A percentile compares a stretch with the other conserved stretches of the same genome.
Conservation (phyloP, 257 asterid species). For the Knoxia roxburghii region DNA sequence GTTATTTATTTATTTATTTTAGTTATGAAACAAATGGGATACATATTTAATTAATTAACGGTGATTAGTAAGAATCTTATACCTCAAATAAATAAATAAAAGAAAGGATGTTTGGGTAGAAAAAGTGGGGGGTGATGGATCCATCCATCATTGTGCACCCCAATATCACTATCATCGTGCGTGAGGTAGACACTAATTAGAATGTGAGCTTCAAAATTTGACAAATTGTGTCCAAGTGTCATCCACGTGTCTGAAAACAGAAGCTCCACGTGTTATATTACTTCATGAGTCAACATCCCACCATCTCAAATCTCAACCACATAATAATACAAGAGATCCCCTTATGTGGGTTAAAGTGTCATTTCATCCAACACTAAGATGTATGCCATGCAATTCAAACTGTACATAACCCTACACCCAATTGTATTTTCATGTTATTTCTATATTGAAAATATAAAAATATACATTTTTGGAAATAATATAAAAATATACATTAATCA, state of each 20-base stretch:
- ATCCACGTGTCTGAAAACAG: neutral
- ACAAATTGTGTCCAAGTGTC: conserved; percentile 4
- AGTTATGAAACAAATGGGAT: no score
- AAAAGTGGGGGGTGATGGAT: neutral
- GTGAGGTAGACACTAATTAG: conserved; percentile 1
- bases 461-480: no score
- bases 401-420: neutral
- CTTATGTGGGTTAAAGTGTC: no score
- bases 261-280: conserved; percentile 14
- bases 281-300: conserved; percentile 14
- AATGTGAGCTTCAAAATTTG: conserved; percentile 12
- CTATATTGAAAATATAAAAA: no score
- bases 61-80: no score
- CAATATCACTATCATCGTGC: conserved; percentile 14
- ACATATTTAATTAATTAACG: no score
- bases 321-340: no score
- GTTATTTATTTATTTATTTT: no score
- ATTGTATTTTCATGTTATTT: no score
- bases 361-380: neutral
- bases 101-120: no score
- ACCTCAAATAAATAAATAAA: no score
- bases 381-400: neutral
- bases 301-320: conserved; percentile 23
- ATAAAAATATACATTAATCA: no score
- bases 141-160: conserved; percentile 10